Percentiles rank a stretch among this genome's conserved stretches.
Conservation (phyloP, 805 yeast genomes). For the Metschnikowia reukaufii region DNA sequence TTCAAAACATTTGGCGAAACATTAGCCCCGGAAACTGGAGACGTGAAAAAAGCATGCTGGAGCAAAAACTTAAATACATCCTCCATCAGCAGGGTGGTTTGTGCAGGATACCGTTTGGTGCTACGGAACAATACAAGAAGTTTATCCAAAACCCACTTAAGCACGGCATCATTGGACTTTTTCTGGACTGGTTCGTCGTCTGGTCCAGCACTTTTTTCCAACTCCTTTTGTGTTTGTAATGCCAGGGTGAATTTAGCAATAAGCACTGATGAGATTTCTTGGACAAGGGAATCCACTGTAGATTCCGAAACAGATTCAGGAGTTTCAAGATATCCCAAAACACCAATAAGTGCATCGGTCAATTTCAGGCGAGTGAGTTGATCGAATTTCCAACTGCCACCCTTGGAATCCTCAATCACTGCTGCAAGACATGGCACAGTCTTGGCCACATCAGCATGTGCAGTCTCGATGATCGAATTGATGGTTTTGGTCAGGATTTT, state of each 20-base stretch:
- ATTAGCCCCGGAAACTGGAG: slow-evolving; percentile 12
- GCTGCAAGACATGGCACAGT: slow-evolving; percentile 34
- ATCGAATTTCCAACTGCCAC: slow-evolving; percentile 73
- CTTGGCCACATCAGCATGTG: slow-evolving; percentile 38
- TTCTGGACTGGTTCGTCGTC: slow-evolving; percentile 15
- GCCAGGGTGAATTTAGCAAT: slow-evolving; percentile 26
- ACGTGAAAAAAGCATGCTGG: slow-evolving; percentile 41
- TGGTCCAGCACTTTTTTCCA: slow-evolving; percentile 5
- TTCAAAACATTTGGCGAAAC: slow-evolving; percentile 37
- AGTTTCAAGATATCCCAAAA: slow-evolving; percentile 20
- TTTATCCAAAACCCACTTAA: slow-evolving; percentile 62
- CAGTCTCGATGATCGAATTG: slow-evolving; percentile 38
- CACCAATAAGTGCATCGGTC: slow-evolving; percentile 38
- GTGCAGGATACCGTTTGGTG: slow-evolving; percentile 34
- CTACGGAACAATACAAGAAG: slow-evolving; percentile 51
- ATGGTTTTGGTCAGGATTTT: slow-evolving; percentile 61
- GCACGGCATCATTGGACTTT: slow-evolving; percentile 35
- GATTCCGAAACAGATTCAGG: slow-evolving; percentile 14
- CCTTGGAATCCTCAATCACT: slow-evolving; percentile 31
- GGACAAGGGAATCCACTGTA: slow-evolving; percentile 21
- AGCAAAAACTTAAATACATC: slow-evolving; percentile 41
- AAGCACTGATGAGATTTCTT: slow-evolving; percentile 25
- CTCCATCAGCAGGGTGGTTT: slow-evolving; percentile 28
- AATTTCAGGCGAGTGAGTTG: slow-evolving; percentile 72
- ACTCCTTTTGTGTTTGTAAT: slow-evolving; percentile 19